A percentile compares a stretch with the other conserved stretches of the same genome.
These are phyloP conservation scores for Penicillium alfredii DNA, from an alignment of 495 filamentous ascomycete genomes.

Conservation along the genomic window DNA sequence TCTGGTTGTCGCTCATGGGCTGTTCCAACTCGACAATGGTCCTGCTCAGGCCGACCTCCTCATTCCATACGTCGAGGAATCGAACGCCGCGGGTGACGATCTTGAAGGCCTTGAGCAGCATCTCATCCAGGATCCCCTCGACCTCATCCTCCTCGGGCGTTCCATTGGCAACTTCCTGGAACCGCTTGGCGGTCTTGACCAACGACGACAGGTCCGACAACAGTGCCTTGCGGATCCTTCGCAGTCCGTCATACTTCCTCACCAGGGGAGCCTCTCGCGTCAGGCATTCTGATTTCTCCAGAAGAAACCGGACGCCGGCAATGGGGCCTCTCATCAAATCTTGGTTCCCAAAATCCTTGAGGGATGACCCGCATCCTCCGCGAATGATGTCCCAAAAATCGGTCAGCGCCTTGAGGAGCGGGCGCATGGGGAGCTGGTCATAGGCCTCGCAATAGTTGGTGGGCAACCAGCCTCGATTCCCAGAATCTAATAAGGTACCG, in stretches of 20 bases:
- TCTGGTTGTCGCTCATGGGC: slow-evolving; percentile 18
- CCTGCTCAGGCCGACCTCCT: slow-evolving; percentile 60
- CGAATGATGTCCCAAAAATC: slow-evolving; percentile 90
- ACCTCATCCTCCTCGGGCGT: slow-evolving; percentile 51
- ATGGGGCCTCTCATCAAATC: slow-evolving; percentile 89
- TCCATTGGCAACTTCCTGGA: slow-evolving; percentile 59
- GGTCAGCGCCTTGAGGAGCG: slow-evolving; percentile 76
- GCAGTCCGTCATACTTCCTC: slow-evolving; percentile 65
- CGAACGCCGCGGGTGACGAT: slow-evolving; percentile 85
- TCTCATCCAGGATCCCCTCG: slow-evolving; percentile 78
- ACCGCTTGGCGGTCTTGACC: slow-evolving; percentile 76
- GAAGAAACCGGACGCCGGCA: slow-evolving; percentile 80
- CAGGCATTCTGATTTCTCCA: slow-evolving; percentile 84
- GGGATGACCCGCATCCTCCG: slow-evolving; percentile 56
- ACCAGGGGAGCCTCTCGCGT: slow-evolving; percentile 73
- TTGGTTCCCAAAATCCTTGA: slow-evolving; percentile 74
- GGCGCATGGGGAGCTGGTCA: slow-evolving; percentile 77
- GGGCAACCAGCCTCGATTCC: slow-evolving; percentile 90
- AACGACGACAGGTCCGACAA: slow-evolving; percentile 83
- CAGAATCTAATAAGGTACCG: slow-evolving; percentile 84
- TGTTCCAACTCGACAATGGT: slow-evolving; percentile 57
- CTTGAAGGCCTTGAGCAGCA: slow-evolving; percentile 88
- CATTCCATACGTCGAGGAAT: slow-evolving; percentile 86
- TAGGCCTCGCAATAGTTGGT: slow-evolving; percentile 98
- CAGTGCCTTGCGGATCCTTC: slow-evolving; percentile 75